These are phyloP conservation scores for Pythium vanterpoolii DNA, from an alignment of 352 stramenopile genomes.

Conservation along the genomic window DNA sequence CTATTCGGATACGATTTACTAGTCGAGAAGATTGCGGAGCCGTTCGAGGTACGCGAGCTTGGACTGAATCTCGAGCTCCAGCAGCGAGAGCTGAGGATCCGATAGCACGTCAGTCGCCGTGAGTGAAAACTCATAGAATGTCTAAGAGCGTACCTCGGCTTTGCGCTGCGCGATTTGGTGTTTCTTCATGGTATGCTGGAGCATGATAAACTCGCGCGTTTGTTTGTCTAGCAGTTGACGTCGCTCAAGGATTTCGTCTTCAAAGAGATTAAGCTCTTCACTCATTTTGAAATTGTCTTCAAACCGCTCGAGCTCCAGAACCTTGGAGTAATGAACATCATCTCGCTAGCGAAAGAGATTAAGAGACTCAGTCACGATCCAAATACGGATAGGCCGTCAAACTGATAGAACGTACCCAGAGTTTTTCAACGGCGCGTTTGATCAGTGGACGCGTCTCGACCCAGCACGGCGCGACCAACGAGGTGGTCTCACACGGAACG, in stretches of 20 bases:
- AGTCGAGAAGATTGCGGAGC: conserved; percentile 20
- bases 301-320: conserved; percentile 64
- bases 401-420: conserved; percentile 40
- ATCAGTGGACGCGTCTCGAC: conserved; percentile 55
- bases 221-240: conserved; percentile 28
- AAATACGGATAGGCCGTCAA: background rate
- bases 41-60: conserved; percentile 59
- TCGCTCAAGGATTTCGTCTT: conserved; percentile 50
- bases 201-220: conserved; percentile 43
- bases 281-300: conserved; percentile 49
- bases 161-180: conserved; percentile 42
- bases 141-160: conserved; percentile 42
- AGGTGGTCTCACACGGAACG: conserved; percentile 46
- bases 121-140: background rate
- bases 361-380: conserved; percentile 4
- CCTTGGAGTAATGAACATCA: conserved; percentile 48
- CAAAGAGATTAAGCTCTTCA: conserved; percentile 58
- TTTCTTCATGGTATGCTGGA: conserved; percentile 44
- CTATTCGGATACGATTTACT: too few relatives aligned
- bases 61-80: conserved; percentile 65
- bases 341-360: conserved; percentile 42
- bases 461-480: conserved; percentile 61
- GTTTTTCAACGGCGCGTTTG: conserved; percentile 58
- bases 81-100: conserved; percentile 43
- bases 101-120: background rate